A percentile compares a stretch with the other conserved stretches of the same genome.
Evolutionary conservation across 208 protist genomes (phyloP).

Genomic region (Tritrichomonas foetus): DNA sequence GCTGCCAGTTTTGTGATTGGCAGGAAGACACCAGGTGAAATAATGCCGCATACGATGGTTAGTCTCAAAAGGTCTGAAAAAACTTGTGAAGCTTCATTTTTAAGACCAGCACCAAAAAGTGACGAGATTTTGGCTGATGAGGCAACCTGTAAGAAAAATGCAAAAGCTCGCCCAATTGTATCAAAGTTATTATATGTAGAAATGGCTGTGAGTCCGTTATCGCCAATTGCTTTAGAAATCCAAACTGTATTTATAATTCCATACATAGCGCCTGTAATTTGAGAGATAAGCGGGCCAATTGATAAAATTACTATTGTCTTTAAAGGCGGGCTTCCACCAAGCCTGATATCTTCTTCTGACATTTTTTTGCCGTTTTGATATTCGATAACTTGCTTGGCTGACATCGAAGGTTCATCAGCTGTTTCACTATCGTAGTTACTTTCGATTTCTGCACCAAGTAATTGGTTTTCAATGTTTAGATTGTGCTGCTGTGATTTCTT

Average conservation of each 20-base stretch:
- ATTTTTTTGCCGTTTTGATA: background rate
- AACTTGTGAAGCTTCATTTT: background rate
- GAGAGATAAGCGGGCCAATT: background rate
- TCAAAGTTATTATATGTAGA: slow-evolving; percentile 22
- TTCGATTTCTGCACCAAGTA: no score
- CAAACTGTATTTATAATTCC: background rate
- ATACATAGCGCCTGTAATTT: background rate
- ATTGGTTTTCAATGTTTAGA: no score
- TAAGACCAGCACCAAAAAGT: background rate
- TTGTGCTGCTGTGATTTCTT: no score
- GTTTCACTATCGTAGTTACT: no score
- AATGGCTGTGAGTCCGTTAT: background rate
- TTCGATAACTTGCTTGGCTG: no score
- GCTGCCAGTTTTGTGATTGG: background rate
- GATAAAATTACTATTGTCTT: background rate
- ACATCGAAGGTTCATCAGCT: no score
- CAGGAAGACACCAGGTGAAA: background rate
- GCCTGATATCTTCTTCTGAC: background rate
- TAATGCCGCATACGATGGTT: background rate
- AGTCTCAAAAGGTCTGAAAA: background rate
- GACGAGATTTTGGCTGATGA: background rate
- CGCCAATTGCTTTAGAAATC: background rate
- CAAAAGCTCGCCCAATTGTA: background rate
- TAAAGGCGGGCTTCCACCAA: background rate
- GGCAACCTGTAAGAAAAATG: background rate